A percentile compares a stretch with the other conserved stretches of the same genome.
Conservation (phyloP, 202 grass and related monocot species). For the Cymbopogon flexuosus region DNA sequence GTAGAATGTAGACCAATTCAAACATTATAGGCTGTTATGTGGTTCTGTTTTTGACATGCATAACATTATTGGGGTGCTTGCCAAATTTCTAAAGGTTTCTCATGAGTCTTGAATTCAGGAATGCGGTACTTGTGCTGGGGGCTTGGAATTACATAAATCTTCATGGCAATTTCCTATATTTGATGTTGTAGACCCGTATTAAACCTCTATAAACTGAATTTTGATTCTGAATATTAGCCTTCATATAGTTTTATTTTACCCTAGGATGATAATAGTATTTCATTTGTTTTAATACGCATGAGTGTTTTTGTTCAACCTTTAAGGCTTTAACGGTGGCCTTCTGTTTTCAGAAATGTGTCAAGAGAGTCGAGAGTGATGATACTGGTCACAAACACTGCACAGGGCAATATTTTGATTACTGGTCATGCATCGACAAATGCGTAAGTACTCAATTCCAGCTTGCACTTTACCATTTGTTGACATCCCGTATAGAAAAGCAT, state of each 20-base stretch:
- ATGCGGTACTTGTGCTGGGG: background rate
- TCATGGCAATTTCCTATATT: background rate
- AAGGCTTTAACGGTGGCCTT: background rate
- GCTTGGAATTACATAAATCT: background rate
- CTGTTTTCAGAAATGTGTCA: conserved; percentile 61
- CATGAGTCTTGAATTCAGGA: background rate
- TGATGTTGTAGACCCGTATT: background rate
- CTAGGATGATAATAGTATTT: background rate
- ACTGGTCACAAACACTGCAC: conserved; percentile 89
- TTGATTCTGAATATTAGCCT: background rate
- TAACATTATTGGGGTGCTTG: background rate
- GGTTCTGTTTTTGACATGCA: background rate
- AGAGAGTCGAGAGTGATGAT: conserved; percentile 68
- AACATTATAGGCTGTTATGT: background rate
- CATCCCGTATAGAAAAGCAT: background rate
- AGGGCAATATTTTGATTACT: conserved; percentile 90
- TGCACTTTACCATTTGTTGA: background rate
- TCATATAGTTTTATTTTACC: background rate
- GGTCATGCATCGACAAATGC: conserved; percentile 72
- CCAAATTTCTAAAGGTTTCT: background rate
- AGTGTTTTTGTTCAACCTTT: conserved; percentile 6
- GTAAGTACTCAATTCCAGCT: conserved; percentile 38
- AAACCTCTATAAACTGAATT: background rate
- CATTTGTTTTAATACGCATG: background rate
- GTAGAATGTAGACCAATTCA: background rate